Evolutionary conservation across 148 eudicot genomes (phyloP).

Genomic region (Gaultheria prostrata): DNA sequence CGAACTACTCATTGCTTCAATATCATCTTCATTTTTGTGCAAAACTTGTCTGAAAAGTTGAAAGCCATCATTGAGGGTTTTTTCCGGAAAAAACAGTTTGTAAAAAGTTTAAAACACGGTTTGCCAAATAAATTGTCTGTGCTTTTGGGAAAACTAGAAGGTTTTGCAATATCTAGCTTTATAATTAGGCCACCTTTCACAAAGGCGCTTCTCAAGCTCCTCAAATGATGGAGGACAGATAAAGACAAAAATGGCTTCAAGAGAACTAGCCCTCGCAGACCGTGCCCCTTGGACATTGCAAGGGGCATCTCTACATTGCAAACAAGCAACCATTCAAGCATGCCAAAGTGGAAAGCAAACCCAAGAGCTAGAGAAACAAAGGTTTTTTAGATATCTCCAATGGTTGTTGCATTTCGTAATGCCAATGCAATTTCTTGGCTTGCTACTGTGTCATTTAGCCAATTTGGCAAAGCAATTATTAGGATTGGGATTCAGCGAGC

Average conservation of each 20-base stretch:
- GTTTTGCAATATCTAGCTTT: conserved; percentile 17
- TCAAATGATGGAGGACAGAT: conserved; percentile 87
- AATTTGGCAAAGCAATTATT: no score
- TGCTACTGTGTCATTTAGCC: background rate
- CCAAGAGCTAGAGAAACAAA: background rate
- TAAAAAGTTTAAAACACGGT: background rate
- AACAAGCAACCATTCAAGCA: conserved; percentile 24
- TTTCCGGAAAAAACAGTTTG: background rate
- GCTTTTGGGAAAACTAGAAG: background rate
- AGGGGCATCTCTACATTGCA: conserved; percentile 91
- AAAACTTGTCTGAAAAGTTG: background rate
- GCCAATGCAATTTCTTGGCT: background rate
- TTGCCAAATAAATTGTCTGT: background rate
- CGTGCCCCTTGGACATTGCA: conserved; percentile 98
- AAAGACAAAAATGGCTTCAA: conserved; percentile 89
- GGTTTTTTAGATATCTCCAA: background rate
- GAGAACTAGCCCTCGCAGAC: conserved; percentile 86
- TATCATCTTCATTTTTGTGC: background rate
- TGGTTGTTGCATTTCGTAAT: background rate
- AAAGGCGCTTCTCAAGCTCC: conserved; percentile 96
- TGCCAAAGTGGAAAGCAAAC: background rate
- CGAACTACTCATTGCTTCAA: background rate
- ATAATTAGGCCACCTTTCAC: conserved; percentile 56
- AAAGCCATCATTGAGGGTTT: background rate
- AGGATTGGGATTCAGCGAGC: background rate